Conservation (phyloP, 1,284 basidiomycete species). For the Cryptococcus sp. region DNA sequence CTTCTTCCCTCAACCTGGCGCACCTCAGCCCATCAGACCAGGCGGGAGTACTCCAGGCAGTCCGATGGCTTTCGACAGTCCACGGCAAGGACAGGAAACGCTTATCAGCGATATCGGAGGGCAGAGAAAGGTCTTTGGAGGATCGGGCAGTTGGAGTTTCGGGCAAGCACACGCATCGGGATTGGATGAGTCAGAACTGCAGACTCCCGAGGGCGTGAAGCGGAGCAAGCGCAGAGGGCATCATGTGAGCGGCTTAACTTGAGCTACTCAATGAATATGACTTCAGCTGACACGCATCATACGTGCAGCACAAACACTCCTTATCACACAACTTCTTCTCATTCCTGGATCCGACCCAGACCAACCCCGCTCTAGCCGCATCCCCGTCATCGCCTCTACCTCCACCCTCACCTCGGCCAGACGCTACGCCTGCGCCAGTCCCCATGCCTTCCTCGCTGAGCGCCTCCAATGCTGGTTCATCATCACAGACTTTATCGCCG, state of each 20-base stretch:
- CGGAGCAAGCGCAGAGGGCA: conserved; percentile 68
- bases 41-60: conserved; percentile 60
- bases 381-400: conserved; percentile 21
- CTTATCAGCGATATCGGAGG: conserved; percentile 29
- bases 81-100: conserved; percentile 10
- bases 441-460: conserved; percentile 30
- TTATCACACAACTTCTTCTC: conserved; percentile 92
- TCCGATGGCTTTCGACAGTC: conserved; percentile 43
- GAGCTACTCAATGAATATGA: neutral
- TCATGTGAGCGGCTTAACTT: conserved; percentile 57
- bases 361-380: conserved; percentile 40
- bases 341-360: conserved; percentile 67
- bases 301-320: conserved; percentile 75
- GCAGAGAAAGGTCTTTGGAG: conserved; percentile 34
- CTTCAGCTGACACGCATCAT: neutral
- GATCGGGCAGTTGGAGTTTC: conserved; percentile 34
- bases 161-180: conserved; percentile 20
- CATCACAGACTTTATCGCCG: conserved; percentile 30
- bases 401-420: conserved; percentile 13
- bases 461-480: conserved; percentile 5
- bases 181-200: conserved; percentile 27
- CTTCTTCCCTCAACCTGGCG: conserved; percentile 81
- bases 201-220: conserved; percentile 39
- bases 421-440: conserved; percentile 34
- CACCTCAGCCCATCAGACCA: conserved; percentile 51